A percentile compares a stretch with the other conserved stretches of the same genome.
Conservation (phyloP, 345 rosid species). For the Citrus medica region DNA sequence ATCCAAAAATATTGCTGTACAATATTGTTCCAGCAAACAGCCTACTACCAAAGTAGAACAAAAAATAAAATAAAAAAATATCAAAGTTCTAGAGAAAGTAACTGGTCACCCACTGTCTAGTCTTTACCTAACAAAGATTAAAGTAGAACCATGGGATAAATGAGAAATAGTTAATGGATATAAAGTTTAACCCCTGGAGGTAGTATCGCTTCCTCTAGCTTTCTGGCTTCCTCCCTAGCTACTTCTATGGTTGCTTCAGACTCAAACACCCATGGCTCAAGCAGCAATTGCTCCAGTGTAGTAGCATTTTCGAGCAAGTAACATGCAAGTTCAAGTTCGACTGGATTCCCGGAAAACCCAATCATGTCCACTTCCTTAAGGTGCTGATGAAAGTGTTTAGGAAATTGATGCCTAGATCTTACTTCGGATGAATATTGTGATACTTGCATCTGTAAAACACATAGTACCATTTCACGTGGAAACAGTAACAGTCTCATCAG, state of each 20-base stretch:
- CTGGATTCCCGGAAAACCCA: not conserved
- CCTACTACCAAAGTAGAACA: too few relatives aligned
- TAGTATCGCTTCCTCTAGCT: not conserved
- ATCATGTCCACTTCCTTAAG: conserved; percentile 3
- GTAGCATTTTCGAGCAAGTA: not conserved
- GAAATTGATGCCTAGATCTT: not conserved
- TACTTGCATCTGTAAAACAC: not conserved
- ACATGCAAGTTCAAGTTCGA: not conserved
- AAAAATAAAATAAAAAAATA: too few relatives aligned
- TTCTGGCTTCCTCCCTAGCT: not conserved
- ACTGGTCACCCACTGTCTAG: too few relatives aligned
- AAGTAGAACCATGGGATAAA: too few relatives aligned
- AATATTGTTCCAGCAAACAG: too few relatives aligned
- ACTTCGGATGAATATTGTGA: not conserved
- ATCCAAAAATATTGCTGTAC: too few relatives aligned
- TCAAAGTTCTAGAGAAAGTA: too few relatives aligned
- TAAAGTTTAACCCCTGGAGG: not conserved
- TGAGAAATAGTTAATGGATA: not conserved
- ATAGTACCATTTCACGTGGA: not conserved
- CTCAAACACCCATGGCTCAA: not conserved
- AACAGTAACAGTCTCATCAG: not conserved
- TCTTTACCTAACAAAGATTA: too few relatives aligned
- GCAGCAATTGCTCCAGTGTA: not conserved
- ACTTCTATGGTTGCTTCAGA: not conserved
- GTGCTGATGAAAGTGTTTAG: not conserved